Evolutionary conservation across 495 filamentous ascomycete genomes (phyloP), one percentile per base, ranked within the genome.

Genomic region (Xylaria nigripes): DNA sequence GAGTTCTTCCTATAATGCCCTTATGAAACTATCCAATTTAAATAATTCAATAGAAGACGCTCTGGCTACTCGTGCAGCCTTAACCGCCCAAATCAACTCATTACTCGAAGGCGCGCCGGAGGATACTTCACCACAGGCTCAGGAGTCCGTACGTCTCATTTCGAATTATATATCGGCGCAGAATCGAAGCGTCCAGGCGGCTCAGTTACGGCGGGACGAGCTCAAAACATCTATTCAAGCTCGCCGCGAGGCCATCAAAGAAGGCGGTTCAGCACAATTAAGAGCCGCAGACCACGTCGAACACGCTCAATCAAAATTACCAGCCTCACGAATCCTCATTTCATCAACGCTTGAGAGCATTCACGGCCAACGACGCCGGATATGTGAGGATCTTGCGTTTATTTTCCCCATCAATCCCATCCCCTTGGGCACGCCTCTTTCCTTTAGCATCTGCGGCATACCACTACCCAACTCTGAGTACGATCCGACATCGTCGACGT

Each of bases 11-110:
- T 98, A 96, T 69, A 93, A 94, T 62, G 82, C 87, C 1, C 72
- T 98, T 42, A 94, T 96, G 86, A 82, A 85, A 27, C 75, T 98
- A 25, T 85, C 87, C 13, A 96, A 89, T 49, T 73, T 98, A 34
- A 90, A 96, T 55, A 86, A 90, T 61, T 95, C 90, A 54, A 86
- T 97, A 30, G 87, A 95, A 68, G 93, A 98, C 62, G 90, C 91
- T 5, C 67, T 96, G 0, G 77, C 80, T 1, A 96, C 89, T 0
- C 79, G 87, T 4, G 83, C 87, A 54, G 78, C 77, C 47, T 69
- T 98, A 8, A 80, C 88, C 9, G 66, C 77, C 8, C 89, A 96
- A 56, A 95, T 97, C 56, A 87, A 82, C 61, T 69, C 73, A 1
- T 76, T 95, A 18, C 72, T 97, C 15, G 70, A 82, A 18, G 67